Base-by-base conservation (phyloP, 106 monocot species). In the Phalaenopsis equestris region DNA sequence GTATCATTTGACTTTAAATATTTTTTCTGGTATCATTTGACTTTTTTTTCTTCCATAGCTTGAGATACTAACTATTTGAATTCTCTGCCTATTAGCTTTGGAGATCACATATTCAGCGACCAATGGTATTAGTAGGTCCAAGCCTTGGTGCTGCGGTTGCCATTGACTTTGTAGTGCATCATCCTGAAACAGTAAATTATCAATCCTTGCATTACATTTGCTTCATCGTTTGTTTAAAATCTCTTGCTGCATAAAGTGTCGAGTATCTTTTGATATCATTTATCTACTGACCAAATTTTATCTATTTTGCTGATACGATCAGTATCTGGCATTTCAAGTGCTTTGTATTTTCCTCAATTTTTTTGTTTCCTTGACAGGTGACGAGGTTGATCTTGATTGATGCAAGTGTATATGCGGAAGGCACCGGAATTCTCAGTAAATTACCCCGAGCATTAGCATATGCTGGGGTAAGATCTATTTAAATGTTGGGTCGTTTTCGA, bases 91-190 rank as follows among this genome's bases (percentile, higher is more conserved):
- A 79, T 21, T 75, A 97, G 96, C 72, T 97, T 64, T 97, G 96
- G 96, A 92, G 86, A 73, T 82, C 86, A 70, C 83, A 94, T 83
- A 94, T 97, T 77, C 83, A 81, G 76, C 89, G 79, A 80, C 94
- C 96, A 57, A 94, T 97, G 96, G 84, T 90, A 45, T 85, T 97
- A 79, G 94, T 97, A 67, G 92, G 96, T 21, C 89, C 96, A n/a
- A 97, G 96, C 64, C 96, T 97, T 80, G 96, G 96, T 85, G 96
- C 96, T 72, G 94, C 96, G 76, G 90, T 90, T 83, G 91, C 96
- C 30, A 92, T 94, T 78, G 96, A 97, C 76, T 97, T 97, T 86
- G 81, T 87, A 61, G 72, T 81, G 45, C 82, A 85, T 52, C 78
- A 94, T 88, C 96, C 96, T 43, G 96, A 97, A 82, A 91, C 92